These are phyloP conservation scores for Silene noctiflora DNA, from an alignment of 179 eudicot species.

Conservation along the genomic window DNA sequence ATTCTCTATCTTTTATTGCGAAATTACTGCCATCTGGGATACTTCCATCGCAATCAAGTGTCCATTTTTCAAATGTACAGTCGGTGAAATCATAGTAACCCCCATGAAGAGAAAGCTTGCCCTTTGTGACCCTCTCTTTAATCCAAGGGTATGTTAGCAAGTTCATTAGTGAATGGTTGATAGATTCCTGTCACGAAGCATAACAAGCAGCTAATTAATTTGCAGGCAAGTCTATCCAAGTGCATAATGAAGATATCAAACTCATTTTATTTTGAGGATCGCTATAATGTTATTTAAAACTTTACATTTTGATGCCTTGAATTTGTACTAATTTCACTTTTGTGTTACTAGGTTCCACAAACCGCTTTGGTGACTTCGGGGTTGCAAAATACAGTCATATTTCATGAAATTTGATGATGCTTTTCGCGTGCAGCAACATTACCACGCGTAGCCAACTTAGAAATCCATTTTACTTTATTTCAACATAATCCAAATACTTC, in stretches of 20 bases:
- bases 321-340: not conserved
- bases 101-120: conserved; percentile 71
- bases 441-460: too few relatives aligned
- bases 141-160: conserved; percentile 96
- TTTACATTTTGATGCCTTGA: not conserved
- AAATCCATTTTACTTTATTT: too few relatives aligned
- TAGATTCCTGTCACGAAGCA: conserved; percentile 57
- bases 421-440: not conserved
- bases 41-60: conserved; percentile 57
- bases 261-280: not conserved
- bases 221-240: not conserved
- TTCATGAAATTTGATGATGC: not conserved
- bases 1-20: conserved; percentile 54
- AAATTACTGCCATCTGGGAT: conserved; percentile 26
- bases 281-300: not conserved
- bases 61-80: conserved; percentile 94
- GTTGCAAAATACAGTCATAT: not conserved
- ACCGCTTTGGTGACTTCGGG: not conserved
- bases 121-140: conserved; percentile 65
- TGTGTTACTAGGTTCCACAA: not conserved
- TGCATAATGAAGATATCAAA: not conserved
- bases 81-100: conserved; percentile 82
- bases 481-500: not conserved
- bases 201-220: not conserved
- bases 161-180: conserved; percentile 71